Evolutionary conservation across 2,329 filamentous ascomycete species (phyloP), one percentile per base, ranked within the genome.

Genomic region (Colletotrichum echinochloae): DNA sequence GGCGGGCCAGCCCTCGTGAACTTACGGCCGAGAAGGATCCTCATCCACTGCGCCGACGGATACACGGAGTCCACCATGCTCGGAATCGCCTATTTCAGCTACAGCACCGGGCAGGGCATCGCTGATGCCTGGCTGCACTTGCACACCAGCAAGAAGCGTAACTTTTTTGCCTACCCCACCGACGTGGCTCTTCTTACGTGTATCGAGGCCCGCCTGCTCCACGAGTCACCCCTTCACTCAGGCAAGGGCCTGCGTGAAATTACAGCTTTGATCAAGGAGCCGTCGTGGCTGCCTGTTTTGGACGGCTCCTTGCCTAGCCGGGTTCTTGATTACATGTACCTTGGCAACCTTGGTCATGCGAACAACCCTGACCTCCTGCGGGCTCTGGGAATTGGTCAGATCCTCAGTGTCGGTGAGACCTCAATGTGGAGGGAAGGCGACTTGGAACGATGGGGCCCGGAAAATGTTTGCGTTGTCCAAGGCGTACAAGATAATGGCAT

Each of bases 401-500:
- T 99, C 52, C 84, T 99, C 35, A 98, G 95, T 75, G 94, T 99
- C 37, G 96, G 96, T 2, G 96, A 99, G 83, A 91, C 91, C 3
- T 89, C 96, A 1, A 90, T 89, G 74, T 98, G 96, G 96, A 86
- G 87, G 4, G 89, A 92, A 30, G 88, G 90, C 5, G 89, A 94
- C 69, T 82, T 90, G 60, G 88, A 92, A 44, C 83, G 85, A 57
- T 97, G 94, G 94, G 93, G 92, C 0, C 76, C 82, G 14, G 91
- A 95, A 44, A 96, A 97, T 74, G 83, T 97, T 23, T 90, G 96
- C 78, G 88, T 91, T 75, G 88, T 99, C 41, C 91, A 95, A 77
- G 89, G 92, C 18, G 94, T 99, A 7, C 96, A 98, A 78, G 96
- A 99, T 77, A 99, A 99, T 77, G 96, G 96, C 5, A 96, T 98